These are phyloP conservation scores for Schwanniomyces pseudopolymorphus DNA, from an alignment of 805 yeast species.

Conservation along the genomic window DNA sequence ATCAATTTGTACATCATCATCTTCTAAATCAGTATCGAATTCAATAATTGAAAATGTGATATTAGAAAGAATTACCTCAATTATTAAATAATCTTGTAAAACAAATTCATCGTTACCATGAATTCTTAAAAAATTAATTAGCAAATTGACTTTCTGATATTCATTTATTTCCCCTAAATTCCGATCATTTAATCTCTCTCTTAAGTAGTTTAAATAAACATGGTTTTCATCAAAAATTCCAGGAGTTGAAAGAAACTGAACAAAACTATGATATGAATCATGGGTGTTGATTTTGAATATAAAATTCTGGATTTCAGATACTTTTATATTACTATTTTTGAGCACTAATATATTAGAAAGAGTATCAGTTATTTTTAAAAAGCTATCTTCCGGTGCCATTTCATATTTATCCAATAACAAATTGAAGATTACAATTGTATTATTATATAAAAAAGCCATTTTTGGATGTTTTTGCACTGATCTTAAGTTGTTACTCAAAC, in stretches of 20 bases:
- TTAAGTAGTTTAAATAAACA: conserved; percentile 1
- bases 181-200: neutral
- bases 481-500: neutral
- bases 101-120: conserved; percentile 14
- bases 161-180: neutral
- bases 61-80: conserved; percentile 18
- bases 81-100: conserved; percentile 15
- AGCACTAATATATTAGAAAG: neutral
- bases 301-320: conserved; percentile 1
- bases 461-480: neutral
- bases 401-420: neutral
- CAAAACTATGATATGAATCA: conserved; percentile 10
- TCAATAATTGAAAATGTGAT: conserved; percentile 19
- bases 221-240: conserved; percentile 2
- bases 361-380: neutral
- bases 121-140: conserved; percentile 17
- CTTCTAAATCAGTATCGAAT: conserved; percentile 15
- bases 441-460: neutral
- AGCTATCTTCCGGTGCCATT: neutral
- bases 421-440: neutral
- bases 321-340: neutral
- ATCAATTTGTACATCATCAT: conserved; percentile 21
- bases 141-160: conserved; percentile 8
- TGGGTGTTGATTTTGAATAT: conserved; percentile 7
- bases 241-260: conserved; percentile 14